Evolutionary conservation across 2,329 filamentous ascomycete species (phyloP).

Genomic region (Diaporthe sp.): DNA sequence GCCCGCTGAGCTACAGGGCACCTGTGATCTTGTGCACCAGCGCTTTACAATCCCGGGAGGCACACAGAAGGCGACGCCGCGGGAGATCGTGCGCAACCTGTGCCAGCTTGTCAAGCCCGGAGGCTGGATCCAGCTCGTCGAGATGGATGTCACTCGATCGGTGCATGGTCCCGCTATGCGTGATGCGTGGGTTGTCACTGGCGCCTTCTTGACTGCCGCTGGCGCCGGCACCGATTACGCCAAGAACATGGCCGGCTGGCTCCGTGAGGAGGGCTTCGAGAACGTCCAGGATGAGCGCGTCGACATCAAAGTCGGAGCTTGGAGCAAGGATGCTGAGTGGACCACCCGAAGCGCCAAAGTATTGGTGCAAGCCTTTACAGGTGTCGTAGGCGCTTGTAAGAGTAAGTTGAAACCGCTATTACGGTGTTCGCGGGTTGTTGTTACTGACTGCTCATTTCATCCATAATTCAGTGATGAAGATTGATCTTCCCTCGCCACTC

Average conservation of each 20-base stretch:
- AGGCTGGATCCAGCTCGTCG: conserved; percentile 2
- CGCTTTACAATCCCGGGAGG: conserved; percentile 10
- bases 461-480: too few species aligned
- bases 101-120: conserved; percentile 1
- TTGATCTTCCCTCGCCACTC: too few species aligned
- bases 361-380: too few species aligned
- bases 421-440: too few species aligned
- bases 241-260: conserved; percentile 2
- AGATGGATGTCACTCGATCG: background rate
- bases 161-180: background rate
- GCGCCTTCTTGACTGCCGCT: background rate
- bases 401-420: too few species aligned
- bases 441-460: too few species aligned
- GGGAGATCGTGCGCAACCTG: background rate
- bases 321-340: too few species aligned
- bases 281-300: too few species aligned
- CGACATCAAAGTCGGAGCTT: too few species aligned
- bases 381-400: too few species aligned
- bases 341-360: too few species aligned
- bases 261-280: conserved; percentile 2
- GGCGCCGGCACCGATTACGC: background rate
- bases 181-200: background rate
- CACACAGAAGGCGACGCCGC: background rate
- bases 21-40: conserved; percentile 1
- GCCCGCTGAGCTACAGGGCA: background rate